phyloP scores from a whole-genome alignment of 2,329 filamentous ascomycete genomes.

The Massarina eburnea region DNA sequence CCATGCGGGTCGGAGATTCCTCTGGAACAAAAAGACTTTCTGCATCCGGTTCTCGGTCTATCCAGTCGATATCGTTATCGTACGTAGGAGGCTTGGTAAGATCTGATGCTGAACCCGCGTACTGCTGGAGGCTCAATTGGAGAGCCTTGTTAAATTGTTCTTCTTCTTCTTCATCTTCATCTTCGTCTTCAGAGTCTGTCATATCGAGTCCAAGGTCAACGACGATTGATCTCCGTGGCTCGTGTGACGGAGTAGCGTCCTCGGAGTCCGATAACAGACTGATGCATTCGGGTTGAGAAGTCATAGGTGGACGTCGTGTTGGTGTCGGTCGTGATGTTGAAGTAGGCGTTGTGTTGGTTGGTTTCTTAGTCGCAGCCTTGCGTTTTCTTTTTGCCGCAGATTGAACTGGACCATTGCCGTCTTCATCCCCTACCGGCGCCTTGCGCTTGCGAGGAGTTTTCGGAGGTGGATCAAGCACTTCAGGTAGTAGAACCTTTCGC shows the following conservation, averaged over 20 bases:
- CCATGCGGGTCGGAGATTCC: neutral
- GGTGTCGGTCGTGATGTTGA: neutral
- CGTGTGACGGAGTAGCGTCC: constrained; percentile 1
- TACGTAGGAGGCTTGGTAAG: neutral
- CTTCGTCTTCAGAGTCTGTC: constrained; percentile 5
- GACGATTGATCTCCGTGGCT: neutral
- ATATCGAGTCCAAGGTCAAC: neutral
- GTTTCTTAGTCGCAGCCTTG: neutral
- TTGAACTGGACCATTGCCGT: neutral
- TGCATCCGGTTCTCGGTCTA: neutral
- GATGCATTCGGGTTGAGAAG: neutral
- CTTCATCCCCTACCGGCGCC: constrained; percentile 1
- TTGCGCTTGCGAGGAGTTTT: constrained; percentile 16
- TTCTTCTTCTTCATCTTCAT: neutral
- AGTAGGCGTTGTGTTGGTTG: neutral
- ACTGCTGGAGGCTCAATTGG: constrained; percentile 10
- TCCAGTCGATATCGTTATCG: neutral
- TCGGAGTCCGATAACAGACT: constrained; percentile 17
- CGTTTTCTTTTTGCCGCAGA: neutral
- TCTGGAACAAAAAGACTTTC: neutral
- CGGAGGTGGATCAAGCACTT: constrained; percentile 20
- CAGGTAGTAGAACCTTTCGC: constrained; percentile 27
- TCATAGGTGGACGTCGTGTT: neutral
- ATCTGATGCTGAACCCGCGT: constrained; percentile 1
- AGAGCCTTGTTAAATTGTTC: constrained; percentile 4